Conservation (phyloP, 345 rosid genomes). For the Lepidium africanum region DNA sequence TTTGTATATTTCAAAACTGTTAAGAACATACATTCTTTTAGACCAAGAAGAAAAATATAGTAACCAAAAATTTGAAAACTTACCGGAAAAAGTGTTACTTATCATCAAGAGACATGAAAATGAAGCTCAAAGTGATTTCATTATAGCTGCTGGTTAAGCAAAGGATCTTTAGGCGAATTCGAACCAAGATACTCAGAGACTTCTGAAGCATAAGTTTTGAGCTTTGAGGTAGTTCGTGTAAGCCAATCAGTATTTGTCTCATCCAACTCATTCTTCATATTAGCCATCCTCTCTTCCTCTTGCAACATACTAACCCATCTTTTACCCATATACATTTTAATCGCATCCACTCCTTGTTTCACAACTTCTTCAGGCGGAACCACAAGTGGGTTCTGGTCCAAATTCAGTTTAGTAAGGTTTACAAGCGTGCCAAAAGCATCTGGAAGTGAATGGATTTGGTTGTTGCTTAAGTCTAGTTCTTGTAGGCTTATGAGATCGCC, state of each 20-base stretch:
- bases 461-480: conserved; percentile 87
- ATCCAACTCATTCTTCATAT: conserved; percentile 45
- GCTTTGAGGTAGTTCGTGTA: conserved; percentile 71
- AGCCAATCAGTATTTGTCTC: conserved; percentile 58
- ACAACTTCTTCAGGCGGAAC: conserved; percentile 58
- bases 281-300: conserved; percentile 54
- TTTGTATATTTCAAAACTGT: no score
- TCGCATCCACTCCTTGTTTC: conserved; percentile 65
- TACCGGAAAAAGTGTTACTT: neutral
- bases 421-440: conserved; percentile 77
- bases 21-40: neutral
- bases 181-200: conserved; percentile 46
- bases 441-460: conserved; percentile 79
- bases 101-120: neutral
- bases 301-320: conserved; percentile 60
- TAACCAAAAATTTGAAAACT: neutral
- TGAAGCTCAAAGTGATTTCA: conserved; percentile 20
- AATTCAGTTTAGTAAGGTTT: conserved; percentile 54
- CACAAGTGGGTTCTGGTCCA: conserved; percentile 68
- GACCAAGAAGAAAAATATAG: neutral
- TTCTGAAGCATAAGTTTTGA: conserved; percentile 43
- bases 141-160: conserved; percentile 75
- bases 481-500: conserved; percentile 70
- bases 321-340: conserved; percentile 64
- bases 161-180: conserved; percentile 46